phyloP scores from a whole-genome alignment of 306 rosid species.

The Macrotyloma uniflorum region DNA sequence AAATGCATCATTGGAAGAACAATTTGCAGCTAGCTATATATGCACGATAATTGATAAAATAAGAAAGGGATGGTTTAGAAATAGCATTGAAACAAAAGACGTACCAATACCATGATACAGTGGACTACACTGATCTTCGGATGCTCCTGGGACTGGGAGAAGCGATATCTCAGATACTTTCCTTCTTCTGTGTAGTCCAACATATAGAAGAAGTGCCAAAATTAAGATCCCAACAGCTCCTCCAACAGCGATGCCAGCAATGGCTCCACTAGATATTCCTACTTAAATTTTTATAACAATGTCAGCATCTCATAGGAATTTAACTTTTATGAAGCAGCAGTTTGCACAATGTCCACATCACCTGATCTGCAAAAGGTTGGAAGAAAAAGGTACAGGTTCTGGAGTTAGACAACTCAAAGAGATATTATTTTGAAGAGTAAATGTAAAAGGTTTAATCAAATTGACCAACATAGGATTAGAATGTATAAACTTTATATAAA shows the following conservation, averaged over 20 bases:
- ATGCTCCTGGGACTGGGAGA: conserved; percentile 41
- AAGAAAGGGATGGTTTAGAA: not conserved
- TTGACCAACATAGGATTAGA: not conserved
- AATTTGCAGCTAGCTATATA: not conserved
- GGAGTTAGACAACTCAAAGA: conserved; percentile 35
- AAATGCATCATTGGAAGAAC: not conserved
- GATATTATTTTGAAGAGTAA: not conserved
- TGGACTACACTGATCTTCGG: conserved; percentile 46
- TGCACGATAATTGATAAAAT: not conserved
- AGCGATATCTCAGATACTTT: conserved; percentile 46
- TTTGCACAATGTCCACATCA: conserved; percentile 41
- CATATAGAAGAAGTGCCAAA: conserved; percentile 45
- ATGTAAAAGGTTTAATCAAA: conserved; percentile 18
- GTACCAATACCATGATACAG: conserved; percentile 43
- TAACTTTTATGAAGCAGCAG: conserved; percentile 26
- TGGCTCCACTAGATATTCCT: conserved; percentile 60
- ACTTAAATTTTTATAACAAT: conserved; percentile 41
- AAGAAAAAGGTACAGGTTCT: conserved; percentile 16
- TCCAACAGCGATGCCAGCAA: conserved; percentile 58
- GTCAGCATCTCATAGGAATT: conserved; percentile 40
- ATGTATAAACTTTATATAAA: not conserved
- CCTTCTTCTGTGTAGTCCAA: conserved; percentile 47
- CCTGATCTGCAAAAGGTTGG: conserved; percentile 70
- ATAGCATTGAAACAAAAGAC: not conserved
- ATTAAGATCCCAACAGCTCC: conserved; percentile 50